A percentile compares a stretch with the other conserved stretches of the same genome.
phyloP scores from a whole-genome alignment of 2,329 filamentous ascomycete genomes.

The Xylariaceae sp. region DNA sequence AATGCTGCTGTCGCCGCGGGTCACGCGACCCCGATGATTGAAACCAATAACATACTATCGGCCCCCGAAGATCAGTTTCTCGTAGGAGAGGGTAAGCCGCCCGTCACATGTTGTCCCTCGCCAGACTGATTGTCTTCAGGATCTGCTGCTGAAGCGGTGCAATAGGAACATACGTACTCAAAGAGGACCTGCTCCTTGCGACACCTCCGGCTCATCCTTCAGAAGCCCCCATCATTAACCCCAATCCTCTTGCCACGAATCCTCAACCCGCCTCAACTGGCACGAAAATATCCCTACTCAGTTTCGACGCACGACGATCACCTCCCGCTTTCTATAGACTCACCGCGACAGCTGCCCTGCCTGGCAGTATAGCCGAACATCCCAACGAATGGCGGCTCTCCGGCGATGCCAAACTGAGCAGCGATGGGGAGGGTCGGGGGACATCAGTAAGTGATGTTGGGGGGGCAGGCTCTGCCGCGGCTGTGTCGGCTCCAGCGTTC shows the following conservation, averaged over 20 bases:
- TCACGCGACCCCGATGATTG: slow-evolving; percentile 76
- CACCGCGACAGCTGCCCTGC: slow-evolving; percentile 57
- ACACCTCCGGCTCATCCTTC: slow-evolving; percentile 96
- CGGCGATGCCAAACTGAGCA: slow-evolving; percentile 64
- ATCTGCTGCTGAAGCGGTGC: slow-evolving; percentile 27
- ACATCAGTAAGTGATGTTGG: slow-evolving; percentile 59
- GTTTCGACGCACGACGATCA: slow-evolving; percentile 66
- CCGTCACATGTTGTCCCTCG: not conserved
- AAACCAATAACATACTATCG: slow-evolving; percentile 89
- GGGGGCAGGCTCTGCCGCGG: slow-evolving; percentile 49
- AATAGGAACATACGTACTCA: slow-evolving; percentile 84
- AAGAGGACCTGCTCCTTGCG: slow-evolving; percentile 90
- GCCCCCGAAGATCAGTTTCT: slow-evolving; percentile 90
- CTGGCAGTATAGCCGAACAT: slow-evolving; percentile 65
- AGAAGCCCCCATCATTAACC: slow-evolving; percentile 84
- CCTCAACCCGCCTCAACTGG: slow-evolving; percentile 84
- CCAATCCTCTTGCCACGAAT: slow-evolving; percentile 87
- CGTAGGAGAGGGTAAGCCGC: slow-evolving; percentile 79
- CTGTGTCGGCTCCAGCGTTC: slow-evolving; percentile 69
- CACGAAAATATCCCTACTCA: slow-evolving; percentile 81
- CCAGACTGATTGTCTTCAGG: not conserved
- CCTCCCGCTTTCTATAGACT: slow-evolving; percentile 63
- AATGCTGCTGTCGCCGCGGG: slow-evolving; percentile 74
- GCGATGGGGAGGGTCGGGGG: slow-evolving; percentile 60
- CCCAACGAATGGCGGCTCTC: slow-evolving; percentile 67